Evolutionary conservation across 2,329 filamentous ascomycete species (phyloP).

Genomic region (Botrytis deweyae): DNA sequence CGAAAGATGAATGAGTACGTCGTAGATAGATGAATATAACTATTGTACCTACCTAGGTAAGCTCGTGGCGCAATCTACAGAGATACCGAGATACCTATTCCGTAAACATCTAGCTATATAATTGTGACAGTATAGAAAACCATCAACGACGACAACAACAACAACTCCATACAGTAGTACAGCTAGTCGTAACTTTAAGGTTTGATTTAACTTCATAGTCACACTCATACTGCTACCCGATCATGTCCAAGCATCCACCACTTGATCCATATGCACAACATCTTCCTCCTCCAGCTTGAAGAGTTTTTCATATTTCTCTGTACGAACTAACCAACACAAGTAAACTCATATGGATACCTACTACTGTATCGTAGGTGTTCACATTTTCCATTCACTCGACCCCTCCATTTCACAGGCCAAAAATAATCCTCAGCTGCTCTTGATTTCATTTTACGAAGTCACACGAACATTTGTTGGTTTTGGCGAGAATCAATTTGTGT

Average conservation of each 20-base stretch:
- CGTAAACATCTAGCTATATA: neutral
- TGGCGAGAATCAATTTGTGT: neutral
- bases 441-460: slow-evolving; percentile 7
- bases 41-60: neutral
- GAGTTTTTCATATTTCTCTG: neutral
- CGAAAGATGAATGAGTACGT: too few relatives aligned
- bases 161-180: neutral
- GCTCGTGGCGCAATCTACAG: too few relatives aligned
- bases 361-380: neutral
- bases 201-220: neutral
- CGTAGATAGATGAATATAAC: neutral
- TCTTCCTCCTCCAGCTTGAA: neutral
- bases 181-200: neutral
- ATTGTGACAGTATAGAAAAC: neutral
- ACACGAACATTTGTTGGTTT: slow-evolving; percentile 14
- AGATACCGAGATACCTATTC: neutral
- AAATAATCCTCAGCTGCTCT: slow-evolving; percentile 9
- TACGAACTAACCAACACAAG: neutral
- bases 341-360: neutral
- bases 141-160: neutral
- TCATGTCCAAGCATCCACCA: neutral
- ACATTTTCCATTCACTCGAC: neutral
- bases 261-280: neutral
- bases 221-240: neutral
- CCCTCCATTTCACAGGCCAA: neutral